A percentile compares a stretch with the other conserved stretches of the same genome.
phyloP scores from a whole-genome alignment of 768 basidiomycete species.

The Hydnomerulius pinastri region DNA sequence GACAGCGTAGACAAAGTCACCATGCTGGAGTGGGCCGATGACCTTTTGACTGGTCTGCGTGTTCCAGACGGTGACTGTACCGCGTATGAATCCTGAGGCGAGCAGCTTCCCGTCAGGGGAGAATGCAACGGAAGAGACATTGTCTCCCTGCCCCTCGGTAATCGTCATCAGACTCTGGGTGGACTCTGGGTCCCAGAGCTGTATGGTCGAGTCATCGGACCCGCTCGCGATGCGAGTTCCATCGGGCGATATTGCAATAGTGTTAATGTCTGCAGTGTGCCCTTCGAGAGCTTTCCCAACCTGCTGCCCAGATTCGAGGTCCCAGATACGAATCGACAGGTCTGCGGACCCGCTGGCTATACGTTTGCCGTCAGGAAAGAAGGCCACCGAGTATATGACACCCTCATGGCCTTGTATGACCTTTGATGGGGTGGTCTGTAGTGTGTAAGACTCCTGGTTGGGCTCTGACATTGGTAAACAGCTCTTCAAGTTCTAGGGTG shows the following conservation, averaged over 20 bases:
- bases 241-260: slow-evolving; percentile 16
- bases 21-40: neutral
- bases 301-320: neutral
- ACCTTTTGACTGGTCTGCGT: neutral
- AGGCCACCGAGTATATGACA: too few species aligned
- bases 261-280: neutral
- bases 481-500: too few species aligned
- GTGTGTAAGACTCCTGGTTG: too few species aligned
- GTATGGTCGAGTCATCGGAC: slow-evolving; percentile 6
- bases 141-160: too few species aligned
- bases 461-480: too few species aligned
- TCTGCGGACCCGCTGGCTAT: neutral
- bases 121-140: too few species aligned
- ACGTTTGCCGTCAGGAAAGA: too few species aligned
- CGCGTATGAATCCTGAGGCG: slow-evolving; percentile 2
- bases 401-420: too few species aligned
- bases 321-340: slow-evolving; percentile 2
- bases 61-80: neutral
- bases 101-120: slow-evolving; percentile 12
- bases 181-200: slow-evolving; percentile 12
- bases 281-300: neutral
- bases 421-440: too few species aligned
- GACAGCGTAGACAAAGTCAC: slow-evolving; percentile 15
- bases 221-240: slow-evolving; percentile 10
- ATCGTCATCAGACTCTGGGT: neutral